Evolutionary conservation across 805 yeast genomes (phyloP).

Genomic region (Saturnispora kantuleensis): DNA sequence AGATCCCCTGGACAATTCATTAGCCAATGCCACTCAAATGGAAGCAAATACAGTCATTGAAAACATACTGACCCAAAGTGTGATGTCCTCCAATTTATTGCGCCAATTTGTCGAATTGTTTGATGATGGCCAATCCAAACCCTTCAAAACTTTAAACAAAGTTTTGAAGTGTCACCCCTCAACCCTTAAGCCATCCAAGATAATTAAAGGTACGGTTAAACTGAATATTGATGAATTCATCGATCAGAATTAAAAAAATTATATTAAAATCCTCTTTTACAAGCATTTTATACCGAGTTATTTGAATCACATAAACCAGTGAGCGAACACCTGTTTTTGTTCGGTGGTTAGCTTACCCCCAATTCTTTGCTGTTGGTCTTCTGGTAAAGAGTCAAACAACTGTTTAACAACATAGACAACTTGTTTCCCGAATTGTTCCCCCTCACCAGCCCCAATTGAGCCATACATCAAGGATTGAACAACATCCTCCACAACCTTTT

Average conservation of each 20-base stretch:
- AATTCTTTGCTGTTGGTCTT: conserved; percentile 54
- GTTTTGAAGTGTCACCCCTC: conserved; percentile 25
- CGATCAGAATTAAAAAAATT: not conserved
- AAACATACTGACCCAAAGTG: conserved; percentile 18
- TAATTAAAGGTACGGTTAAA: conserved; percentile 20
- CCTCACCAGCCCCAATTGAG: conserved; percentile 54
- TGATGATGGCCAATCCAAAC: conserved; percentile 23
- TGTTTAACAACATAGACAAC: conserved; percentile 55
- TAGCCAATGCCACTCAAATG: not conserved
- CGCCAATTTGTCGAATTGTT: conserved; percentile 26
- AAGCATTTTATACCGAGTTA: not conserved
- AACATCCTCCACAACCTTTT: conserved; percentile 56
- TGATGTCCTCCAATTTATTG: conserved; percentile 21
- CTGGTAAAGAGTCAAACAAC: conserved; percentile 56
- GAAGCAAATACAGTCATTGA: conserved; percentile 8
- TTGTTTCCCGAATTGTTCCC: conserved; percentile 37
- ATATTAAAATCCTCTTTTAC: not conserved
- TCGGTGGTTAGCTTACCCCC: conserved; percentile 55
- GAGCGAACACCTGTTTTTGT: conserved; percentile 41
- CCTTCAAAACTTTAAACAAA: conserved; percentile 21
- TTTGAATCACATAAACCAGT: conserved; percentile 20
- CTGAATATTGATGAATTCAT: conserved; percentile 15
- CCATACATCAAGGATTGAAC: conserved; percentile 65
- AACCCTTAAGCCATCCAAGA: conserved; percentile 27
- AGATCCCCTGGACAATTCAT: not conserved